Base-by-base conservation (phyloP, 345 rosid species). In the Camelina sativa region DNA sequence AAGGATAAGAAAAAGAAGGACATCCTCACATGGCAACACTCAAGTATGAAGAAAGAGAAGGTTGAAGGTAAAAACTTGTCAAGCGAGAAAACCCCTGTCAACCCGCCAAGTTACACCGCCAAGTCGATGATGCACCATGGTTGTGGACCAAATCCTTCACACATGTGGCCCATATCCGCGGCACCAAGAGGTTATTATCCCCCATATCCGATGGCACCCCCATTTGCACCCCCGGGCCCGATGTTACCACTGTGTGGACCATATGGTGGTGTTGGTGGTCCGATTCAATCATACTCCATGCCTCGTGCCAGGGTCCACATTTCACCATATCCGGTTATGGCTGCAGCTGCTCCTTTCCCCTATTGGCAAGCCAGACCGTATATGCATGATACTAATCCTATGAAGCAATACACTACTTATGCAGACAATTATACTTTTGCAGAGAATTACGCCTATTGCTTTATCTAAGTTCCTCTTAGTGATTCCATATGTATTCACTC, bases 241-340 rank as follows among this genome's bases (percentile, higher is more conserved):
- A 34, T 34, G 35, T 6, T 61, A 10, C 52, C 75, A 20, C 43
- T 44, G 70, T 53, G 32, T 44, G 74, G 58, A 54, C 59, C 69
- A 46, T 69, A 38, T 9, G 51, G 67, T 56, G 28, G 63, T 30
- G 38, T 5, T 57, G 23, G 68, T 62, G 34, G 40, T 69, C 65
- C 70, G 8, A 23, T 54, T 34, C 60, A 54, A n/a, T 65, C 70
- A 62, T 54, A 55, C 71, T 65, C 16, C 17, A 69, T 69, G 65
- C 12, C 28, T 38, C 65, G 8, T 9, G 41, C 70, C 7, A 2
- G 25, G 2, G 48, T 76, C 38, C 13, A 64, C 7, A 70, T 76
- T n/a, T 64, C 80, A 71, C 76, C 67, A 25, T 67, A 65, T 72
- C 77, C 64, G 2, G 64, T 60, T 58, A 61, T 78, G 81, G 69